Evolutionary conservation across 139 green algal species (phyloP).

Genomic region (Raphidocelis subcapitata): DNA sequence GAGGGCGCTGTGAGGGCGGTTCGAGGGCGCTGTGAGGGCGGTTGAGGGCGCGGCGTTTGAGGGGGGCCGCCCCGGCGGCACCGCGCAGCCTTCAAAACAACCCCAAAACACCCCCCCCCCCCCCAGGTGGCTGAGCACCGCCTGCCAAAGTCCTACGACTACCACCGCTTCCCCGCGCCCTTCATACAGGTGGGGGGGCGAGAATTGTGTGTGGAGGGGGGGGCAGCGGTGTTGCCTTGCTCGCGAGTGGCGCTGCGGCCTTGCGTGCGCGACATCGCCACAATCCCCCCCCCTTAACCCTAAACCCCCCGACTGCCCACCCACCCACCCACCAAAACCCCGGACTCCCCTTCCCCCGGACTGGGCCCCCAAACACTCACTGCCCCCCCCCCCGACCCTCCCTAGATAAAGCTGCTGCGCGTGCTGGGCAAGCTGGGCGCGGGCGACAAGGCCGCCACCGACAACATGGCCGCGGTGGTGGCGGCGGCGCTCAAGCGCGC

Average conservation of each 20-base stretch:
- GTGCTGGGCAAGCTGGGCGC: conserved; percentile 82
- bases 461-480: conserved; percentile 91
- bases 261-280: too few relatives aligned
- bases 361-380: too few relatives aligned
- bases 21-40: too few relatives aligned
- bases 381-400: too few relatives aligned
- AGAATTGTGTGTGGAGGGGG: too few relatives aligned
- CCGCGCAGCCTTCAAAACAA: too few relatives aligned
- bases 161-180: conserved; percentile 93
- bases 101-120: neutral
- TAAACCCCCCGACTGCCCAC: neutral
- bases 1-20: too few relatives aligned
- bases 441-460: conserved; percentile 68
- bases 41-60: too few relatives aligned
- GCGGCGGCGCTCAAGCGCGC: conserved; percentile 31
- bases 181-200: conserved; percentile 88
- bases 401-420: conserved; percentile 91
- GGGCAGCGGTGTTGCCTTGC: too few relatives aligned
- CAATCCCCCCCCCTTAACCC: neutral
- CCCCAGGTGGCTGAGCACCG: conserved; percentile 77
- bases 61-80: too few relatives aligned
- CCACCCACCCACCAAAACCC: neutral
- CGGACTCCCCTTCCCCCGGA: too few relatives aligned
- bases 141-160: conserved; percentile 91
- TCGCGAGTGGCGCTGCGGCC: too few relatives aligned